Evolutionary conservation across 768 basidiomycete genomes (phyloP).

Genomic region (Psilocybe subaeruginosa): DNA sequence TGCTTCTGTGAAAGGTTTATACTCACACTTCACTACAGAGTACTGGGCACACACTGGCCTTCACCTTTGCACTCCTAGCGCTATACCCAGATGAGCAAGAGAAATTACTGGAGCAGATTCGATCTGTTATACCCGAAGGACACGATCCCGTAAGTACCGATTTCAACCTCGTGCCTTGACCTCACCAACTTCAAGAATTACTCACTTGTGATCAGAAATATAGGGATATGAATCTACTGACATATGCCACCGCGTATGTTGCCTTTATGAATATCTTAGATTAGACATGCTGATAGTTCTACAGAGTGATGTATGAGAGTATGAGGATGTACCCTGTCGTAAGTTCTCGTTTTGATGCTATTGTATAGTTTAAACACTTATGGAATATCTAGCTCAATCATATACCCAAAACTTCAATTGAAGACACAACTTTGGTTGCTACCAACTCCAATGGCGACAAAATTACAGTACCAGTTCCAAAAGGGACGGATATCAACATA

Average conservation of each 20-base stretch:
- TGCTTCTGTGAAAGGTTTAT: too few species aligned
- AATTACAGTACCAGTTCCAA: conserved; percentile 41
- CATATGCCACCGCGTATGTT: conserved; percentile 38
- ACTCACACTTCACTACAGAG: conserved; percentile 13
- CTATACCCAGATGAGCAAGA: conserved; percentile 49
- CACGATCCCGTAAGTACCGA: conserved; percentile 28
- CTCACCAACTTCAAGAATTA: not conserved
- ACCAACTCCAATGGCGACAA: conserved; percentile 39
- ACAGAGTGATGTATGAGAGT: conserved; percentile 53
- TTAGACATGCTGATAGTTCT: too few species aligned
- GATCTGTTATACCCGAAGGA: conserved; percentile 32
- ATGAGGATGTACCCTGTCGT: conserved; percentile 51
- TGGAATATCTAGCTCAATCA: conserved; percentile 31
- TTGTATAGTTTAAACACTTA: not conserved
- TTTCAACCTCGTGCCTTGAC: not conserved
- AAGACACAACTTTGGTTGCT: conserved; percentile 44
- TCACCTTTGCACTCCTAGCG: conserved; percentile 44
- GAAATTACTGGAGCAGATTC: conserved; percentile 42
- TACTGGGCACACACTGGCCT: conserved; percentile 42
- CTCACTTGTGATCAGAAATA: conserved; percentile 31
- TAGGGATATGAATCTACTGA: conserved; percentile 41
- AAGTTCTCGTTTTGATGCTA: conserved; percentile 7
- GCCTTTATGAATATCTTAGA: too few species aligned
- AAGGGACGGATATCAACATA: conserved; percentile 40
- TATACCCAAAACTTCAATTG: conserved; percentile 47